Conservation (phyloP, 2,329 filamentous ascomycete genomes). For the Stagonosporopsis cucurbitacearum region DNA sequence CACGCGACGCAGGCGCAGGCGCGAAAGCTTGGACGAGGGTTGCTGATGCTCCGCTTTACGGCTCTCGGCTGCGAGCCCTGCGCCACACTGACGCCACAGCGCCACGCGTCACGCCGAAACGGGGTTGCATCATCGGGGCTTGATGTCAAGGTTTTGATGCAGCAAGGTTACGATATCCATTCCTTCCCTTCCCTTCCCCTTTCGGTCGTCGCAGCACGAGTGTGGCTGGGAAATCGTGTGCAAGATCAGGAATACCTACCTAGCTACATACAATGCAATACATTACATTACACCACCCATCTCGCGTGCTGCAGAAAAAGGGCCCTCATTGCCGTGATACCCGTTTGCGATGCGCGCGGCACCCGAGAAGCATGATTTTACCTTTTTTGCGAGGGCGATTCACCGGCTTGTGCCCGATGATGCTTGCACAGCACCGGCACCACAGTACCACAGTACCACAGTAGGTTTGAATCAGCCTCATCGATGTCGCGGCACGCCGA, state of each 20-base stretch:
- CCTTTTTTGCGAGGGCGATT: background rate
- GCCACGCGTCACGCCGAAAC: conserved; percentile 8
- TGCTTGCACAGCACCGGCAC: too few relatives aligned
- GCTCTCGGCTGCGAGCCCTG: conserved; percentile 6
- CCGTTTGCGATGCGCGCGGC: conserved; percentile 11
- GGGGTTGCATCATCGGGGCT: conserved; percentile 19
- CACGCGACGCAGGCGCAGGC: background rate
- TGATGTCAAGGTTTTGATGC: conserved; percentile 3
- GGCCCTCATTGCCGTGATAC: conserved; percentile 2
- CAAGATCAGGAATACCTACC: too few relatives aligned
- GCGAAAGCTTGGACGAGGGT: too few relatives aligned
- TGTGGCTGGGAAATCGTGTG: conserved; percentile 13
- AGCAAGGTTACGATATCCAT: conserved; percentile 2
- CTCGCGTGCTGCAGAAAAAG: conserved; percentile 1
- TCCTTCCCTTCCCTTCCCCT: too few relatives aligned
- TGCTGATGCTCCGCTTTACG: too few relatives aligned
- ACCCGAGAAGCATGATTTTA: background rate
- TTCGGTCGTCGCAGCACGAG: background rate
- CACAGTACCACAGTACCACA: too few relatives aligned
- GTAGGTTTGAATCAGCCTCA: background rate
- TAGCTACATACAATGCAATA: too few relatives aligned
- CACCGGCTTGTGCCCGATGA: background rate
- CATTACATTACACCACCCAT: too few relatives aligned
- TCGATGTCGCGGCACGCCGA: background rate
- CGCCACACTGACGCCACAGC: conserved; percentile 12